Evolutionary conservation across 2,329 filamentous ascomycete genomes (phyloP).

Genomic region (Aspergillus fumigatiaffinis): DNA sequence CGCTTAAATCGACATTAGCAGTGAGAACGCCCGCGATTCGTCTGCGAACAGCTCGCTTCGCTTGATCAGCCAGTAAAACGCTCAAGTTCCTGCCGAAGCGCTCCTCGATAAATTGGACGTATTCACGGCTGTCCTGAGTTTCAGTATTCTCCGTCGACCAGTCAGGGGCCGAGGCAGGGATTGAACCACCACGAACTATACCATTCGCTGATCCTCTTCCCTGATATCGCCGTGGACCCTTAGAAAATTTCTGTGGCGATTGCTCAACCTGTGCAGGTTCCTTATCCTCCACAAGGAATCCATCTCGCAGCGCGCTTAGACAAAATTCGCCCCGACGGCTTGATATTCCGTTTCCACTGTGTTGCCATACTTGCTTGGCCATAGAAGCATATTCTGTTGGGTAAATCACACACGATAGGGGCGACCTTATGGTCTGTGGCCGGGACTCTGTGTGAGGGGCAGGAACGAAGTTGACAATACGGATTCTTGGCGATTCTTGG

Average conservation of each 20-base stretch:
- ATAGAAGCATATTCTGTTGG: slow-evolving; percentile 62
- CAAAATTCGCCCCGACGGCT: slow-evolving; percentile 91
- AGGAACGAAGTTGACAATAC: slow-evolving; percentile 51
- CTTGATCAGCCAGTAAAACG: slow-evolving; percentile 70
- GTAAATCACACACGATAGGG: slow-evolving; percentile 68
- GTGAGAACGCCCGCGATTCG: slow-evolving; percentile 85
- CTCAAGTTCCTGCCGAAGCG: slow-evolving; percentile 90
- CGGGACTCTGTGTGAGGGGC: slow-evolving; percentile 62
- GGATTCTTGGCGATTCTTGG: slow-evolving; percentile 46
- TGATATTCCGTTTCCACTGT: slow-evolving; percentile 87
- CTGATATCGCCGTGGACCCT: slow-evolving; percentile 79
- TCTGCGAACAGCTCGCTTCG: slow-evolving; percentile 78
- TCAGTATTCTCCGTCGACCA: slow-evolving; percentile 18
- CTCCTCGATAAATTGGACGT: slow-evolving; percentile 81
- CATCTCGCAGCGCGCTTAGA: slow-evolving; percentile 67
- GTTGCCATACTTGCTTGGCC: slow-evolving; percentile 97
- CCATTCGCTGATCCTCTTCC: slow-evolving; percentile 54
- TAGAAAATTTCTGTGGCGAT: slow-evolving; percentile 43
- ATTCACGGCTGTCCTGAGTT: slow-evolving; percentile 56
- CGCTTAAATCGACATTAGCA: slow-evolving; percentile 63
- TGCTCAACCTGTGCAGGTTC: slow-evolving; percentile 23
- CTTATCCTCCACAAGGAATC: slow-evolving; percentile 55
- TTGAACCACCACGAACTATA: slow-evolving; percentile 24
- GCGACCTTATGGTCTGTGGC: slow-evolving; percentile 52
- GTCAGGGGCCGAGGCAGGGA: slow-evolving; percentile 36